Base-by-base conservation (phyloP, 345 rosid species). In the Combretum micranthum region DNA sequence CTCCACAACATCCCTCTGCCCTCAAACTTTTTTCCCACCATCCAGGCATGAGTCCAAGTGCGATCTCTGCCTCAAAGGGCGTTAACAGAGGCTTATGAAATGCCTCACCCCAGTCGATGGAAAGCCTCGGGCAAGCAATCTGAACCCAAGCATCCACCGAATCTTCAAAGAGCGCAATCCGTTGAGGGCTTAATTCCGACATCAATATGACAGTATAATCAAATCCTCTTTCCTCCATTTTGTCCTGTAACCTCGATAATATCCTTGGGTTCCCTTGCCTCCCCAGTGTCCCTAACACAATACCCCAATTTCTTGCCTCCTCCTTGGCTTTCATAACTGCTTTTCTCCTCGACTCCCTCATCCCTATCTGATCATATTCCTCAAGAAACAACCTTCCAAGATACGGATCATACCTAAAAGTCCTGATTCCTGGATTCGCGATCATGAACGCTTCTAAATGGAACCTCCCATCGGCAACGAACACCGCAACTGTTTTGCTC, bases 71-170 rank as follows among this genome's bases (percentile, higher is more conserved):
- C 69, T 93, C 99, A 45, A 83, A 93, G 5, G 97, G 78, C 0
- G 99, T 89, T 51, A 93, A 55, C 11, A 89, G 71, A 1, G 97
- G 97, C 68, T 79, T 93, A 47, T 44, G 63, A 79, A 92, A 92
- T 0, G 97, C 91, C 53, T 86, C 96, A 6, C 97, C 99, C 99
- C 99, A 87, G 63, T 93, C 99, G 59, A 93, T 93, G 0, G 97
- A 89, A 45, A 93, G 85, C 55, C 96, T 69, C 0, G 99, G 99
- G 48, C 99, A 93, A 1, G 97, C 99, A 44, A 87, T 85, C 64
- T 93, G 99, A 47, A 93, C 77, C 92, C 99, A 93, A 64, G 97
- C 92, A 78, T 93, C 96, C 15, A 89, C 74, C 2, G 83, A 73
- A 58, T 85, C 96, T 70, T 87, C 96, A 50, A 93, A 89, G 81